Evolutionary conservation across 2,329 filamentous ascomycete genomes (phyloP), one percentile per base, ranked within the genome.

Genomic region (Madurella fahalii): DNA sequence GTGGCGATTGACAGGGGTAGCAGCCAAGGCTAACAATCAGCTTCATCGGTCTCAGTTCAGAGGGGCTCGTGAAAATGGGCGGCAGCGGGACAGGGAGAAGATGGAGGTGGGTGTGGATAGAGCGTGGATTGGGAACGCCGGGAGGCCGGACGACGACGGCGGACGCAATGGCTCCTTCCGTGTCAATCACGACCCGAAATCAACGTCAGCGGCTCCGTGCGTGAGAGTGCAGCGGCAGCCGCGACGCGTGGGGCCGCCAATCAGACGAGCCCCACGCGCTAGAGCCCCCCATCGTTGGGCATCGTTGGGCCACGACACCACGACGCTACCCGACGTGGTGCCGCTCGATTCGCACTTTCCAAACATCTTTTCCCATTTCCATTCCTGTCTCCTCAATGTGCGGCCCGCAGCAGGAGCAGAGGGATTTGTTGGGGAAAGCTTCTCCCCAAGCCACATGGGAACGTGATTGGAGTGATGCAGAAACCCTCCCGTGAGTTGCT

Each of bases 241-340:
- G 34, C 20, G 17, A 39, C 25, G 12, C 13, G 13, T 37, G 43
- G 54, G 52, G 40, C 56, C 34, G 30, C 62, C 61, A 64, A 63
- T 64, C 25, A 56, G 15, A 7, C 11, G 9, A 5, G 39, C 12
- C 37, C 34, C 4, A 31, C 12, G 25, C 2, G 37, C 18, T 43
- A 53, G 40, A 47, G 9, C 41, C 47, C 50, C 34, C 53, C 53
- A 17, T 44, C 49, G 52, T 64, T 61, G 62, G 62, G 62, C 62
- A 64, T 54, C 61, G 55, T 63, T 61, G 54, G 61, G 62, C 59
- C 52, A 58, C 59, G 53, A 61, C 57, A 59, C 37, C 42, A 44
- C 31, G 7, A 34, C 31, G 12, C n/a, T n/a, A 12, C 47, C 53
- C 48, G 41, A 63, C 60, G 61, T 62, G 61, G 61, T 56, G 45